Evolutionary conservation across 2,329 filamentous ascomycete species (phyloP), one percentile per base, ranked within the genome.

Genomic region (Rachicladosporium sp.): DNA sequence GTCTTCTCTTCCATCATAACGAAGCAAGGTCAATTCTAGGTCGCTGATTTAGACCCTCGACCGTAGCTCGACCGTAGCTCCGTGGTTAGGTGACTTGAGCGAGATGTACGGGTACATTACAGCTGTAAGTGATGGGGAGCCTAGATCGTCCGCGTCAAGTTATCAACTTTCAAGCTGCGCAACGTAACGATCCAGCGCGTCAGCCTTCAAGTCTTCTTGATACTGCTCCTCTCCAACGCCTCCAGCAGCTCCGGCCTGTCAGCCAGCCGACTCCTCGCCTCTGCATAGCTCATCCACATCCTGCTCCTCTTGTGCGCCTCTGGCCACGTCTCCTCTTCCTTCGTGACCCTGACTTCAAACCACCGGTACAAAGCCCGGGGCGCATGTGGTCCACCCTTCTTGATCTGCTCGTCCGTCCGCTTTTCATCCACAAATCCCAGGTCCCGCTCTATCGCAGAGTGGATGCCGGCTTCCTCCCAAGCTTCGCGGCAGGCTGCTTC

Each of bases 381-480:
- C 5, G 85, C 72, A 36, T 68, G 59, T 5, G 45, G 35, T 21
- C 55, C 51, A 42, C 57, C 48, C 43, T 60, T 58, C 23, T 49
- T 48, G 41, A 59, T 56, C 44, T 53, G 46, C 12, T 51, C 44
- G 37, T 56, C 55, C n/a, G 48, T 53, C 42, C 87, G 77, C 59
- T 78, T 82, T 64, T 98, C 91, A 40, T 79, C 68, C 51, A 98
- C 93, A 48, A 81, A 74, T 47, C 88, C 88, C 37, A 98, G 73
- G 61, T 94, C 86, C 59, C 80, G 82, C 53, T 82, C 79, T 61
- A 95, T 80, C 43, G 76, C 80, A 62, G 89, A 83, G 53, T 82
- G 71, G 55, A 96, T 93, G 54, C 91, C 91, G 32, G 88, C 91
- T 67, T 96, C 91, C 67, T 96, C 91, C 91, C 91, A 96, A 45